Base-by-base conservation (phyloP, 768 basidiomycete genomes). In the Pulveroboletus sp. region DNA sequence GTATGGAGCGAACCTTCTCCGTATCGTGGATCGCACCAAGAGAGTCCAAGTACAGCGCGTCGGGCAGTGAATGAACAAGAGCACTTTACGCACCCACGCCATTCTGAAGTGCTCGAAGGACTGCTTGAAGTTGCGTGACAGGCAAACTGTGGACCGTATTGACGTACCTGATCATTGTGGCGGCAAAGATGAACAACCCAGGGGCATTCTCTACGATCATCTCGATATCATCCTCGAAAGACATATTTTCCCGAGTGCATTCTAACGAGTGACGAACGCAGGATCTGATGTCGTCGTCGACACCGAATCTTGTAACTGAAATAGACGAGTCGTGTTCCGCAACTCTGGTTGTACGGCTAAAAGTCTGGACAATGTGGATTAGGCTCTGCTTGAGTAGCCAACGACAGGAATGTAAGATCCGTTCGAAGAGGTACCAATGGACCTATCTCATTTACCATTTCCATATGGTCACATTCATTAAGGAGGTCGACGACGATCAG, bases 181-280 rank as follows among this genome's bases (percentile, higher is more conserved):
- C 55, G 22, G 65, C 53, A 43, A 63, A 64, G 13, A 65, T 61
- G 24, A 68, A 68, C 26, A 66, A 55, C 2, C 65, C 60, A 7
- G 56, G 54, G 3, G 64, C 50, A 14, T 54, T 56, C 16, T 54
- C 32, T 10, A 65, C 56, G 4, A 55, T 43, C 24, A 16, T 31
- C n/a, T 58, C 55, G 20, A 65, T 37, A 14, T 58, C 64, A 12
- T 57, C 50, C 2, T 54, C 55, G 8, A 61, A 47, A 4, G 64
- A 61, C 32, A 14, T 40, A 5, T 44, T 43, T 6, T 50, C 50
- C 6, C 19, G 51, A 5, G 64, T 56, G 12, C 5, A 24, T 34
- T 46, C 23, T 19, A 67, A 66, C 22, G 63, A 58, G 41, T 51
- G 49, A 9, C 23, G 44, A 7, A 67, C 56, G 47, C 60, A 67